phyloP scores from a whole-genome alignment of 2,329 filamentous ascomycete genomes.

The Thermoascus crustaceus region DNA sequence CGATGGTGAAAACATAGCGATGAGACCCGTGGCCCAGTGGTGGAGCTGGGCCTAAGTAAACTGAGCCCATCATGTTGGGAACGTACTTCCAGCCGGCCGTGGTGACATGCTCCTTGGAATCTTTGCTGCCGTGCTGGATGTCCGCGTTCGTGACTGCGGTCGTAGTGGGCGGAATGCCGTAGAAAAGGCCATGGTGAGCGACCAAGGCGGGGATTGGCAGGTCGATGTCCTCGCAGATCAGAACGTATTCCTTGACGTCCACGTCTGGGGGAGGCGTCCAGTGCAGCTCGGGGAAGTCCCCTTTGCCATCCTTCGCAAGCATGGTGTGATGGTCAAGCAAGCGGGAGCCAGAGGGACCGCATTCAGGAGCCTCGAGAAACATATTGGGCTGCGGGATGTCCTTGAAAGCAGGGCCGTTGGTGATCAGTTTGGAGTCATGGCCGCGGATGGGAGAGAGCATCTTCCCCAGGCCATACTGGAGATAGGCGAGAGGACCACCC shows the following conservation, averaged over 20 bases:
- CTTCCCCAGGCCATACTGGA: conserved; percentile 15
- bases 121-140: conserved; percentile 3
- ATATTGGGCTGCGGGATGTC: conserved; percentile 17
- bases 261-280: conserved; percentile 15
- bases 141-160: conserved; percentile 12
- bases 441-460: conserved; percentile 17
- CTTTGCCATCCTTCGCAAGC: conserved; percentile 14
- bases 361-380: conserved; percentile 15
- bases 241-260: conserved; percentile 17
- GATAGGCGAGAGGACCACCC: conserved; percentile 11
- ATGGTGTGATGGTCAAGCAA: conserved; percentile 16
- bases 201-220: conserved; percentile 19
- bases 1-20: conserved; percentile 25
- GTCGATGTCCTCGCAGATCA: conserved; percentile 26
- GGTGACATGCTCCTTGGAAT: conserved; percentile 10
- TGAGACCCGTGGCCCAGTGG: conserved; percentile 24
- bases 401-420: conserved; percentile 15
- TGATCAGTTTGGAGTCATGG: conserved; percentile 19
- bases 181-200: conserved; percentile 23
- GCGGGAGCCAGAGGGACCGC: conserved; percentile 16
- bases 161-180: conserved; percentile 19
- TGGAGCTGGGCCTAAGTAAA: conserved; percentile 20
- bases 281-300: conserved; percentile 15
- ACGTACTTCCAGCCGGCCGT: conserved; percentile 21
- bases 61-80: conserved; percentile 14